Percentiles rank a stretch among this genome's conserved stretches.
Conservation (phyloP, 2,329 filamentous ascomycete genomes). For the Parastagonospora nodorum region DNA sequence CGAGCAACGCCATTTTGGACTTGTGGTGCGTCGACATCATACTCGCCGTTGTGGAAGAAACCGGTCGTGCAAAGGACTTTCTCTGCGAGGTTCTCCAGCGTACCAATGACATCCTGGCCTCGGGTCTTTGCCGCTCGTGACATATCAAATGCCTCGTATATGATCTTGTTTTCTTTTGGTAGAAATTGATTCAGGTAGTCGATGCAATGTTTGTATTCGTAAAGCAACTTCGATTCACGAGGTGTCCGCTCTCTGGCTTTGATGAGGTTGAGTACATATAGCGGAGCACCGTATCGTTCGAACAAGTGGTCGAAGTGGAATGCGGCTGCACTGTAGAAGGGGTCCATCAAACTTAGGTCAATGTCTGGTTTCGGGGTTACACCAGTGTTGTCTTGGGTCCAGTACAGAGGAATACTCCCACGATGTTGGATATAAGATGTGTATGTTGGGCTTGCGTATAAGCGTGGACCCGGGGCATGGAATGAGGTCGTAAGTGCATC, state of each 20-base stretch:
- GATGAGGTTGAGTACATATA: slow-evolving; percentile 91
- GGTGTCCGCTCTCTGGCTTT: slow-evolving; percentile 84
- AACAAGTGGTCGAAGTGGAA: slow-evolving; percentile 96
- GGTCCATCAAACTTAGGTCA: slow-evolving; percentile 91
- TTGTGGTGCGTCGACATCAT: slow-evolving; percentile 65
- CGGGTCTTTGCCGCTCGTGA: slow-evolving; percentile 88
- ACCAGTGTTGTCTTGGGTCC: slow-evolving; percentile 95
- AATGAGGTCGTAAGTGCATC: slow-evolving; percentile 95
- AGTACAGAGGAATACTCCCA: slow-evolving; percentile 94
- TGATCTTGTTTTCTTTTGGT: slow-evolving; percentile 80
- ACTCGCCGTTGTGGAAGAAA: slow-evolving; percentile 92
- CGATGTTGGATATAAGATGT: slow-evolving; percentile 97
- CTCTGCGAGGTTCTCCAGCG: slow-evolving; percentile 86
- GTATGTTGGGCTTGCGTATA: slow-evolving; percentile 88
- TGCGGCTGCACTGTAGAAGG: slow-evolving; percentile 91
- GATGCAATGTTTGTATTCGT: slow-evolving; percentile 85
- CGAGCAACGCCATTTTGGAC: slow-evolving; percentile 91
- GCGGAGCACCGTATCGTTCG: slow-evolving; percentile 85
- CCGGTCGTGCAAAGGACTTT: slow-evolving; percentile 83
- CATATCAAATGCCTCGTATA: slow-evolving; percentile 98
- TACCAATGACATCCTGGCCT: slow-evolving; percentile 92
- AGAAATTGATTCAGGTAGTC: slow-evolving; percentile 94
- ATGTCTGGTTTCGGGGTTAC: slow-evolving; percentile 97
- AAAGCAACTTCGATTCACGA: slow-evolving; percentile 86
- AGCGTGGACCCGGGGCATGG: slow-evolving; percentile 81